A percentile compares a stretch with the other conserved stretches of the same genome.
Evolutionary conservation across 345 rosid genomes (phyloP).

Genomic region (Viola odorata): DNA sequence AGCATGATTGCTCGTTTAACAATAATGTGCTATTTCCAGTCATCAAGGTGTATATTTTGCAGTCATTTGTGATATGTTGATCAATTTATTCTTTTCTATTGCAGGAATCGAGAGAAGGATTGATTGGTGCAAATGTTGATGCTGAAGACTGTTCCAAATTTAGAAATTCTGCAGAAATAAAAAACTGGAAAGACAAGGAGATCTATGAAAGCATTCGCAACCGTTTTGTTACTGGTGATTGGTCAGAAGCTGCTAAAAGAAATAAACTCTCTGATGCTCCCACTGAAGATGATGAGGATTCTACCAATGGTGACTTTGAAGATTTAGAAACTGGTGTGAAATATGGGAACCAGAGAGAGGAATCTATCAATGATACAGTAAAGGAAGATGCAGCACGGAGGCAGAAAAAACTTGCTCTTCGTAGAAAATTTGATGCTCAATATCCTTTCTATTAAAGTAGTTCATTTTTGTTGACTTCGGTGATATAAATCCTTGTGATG

Average conservation of each 20-base stretch:
- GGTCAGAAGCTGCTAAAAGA: slow-evolving; percentile 72
- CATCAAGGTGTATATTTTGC: too few relatives aligned
- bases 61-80: too few relatives aligned
- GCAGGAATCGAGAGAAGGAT: slow-evolving; percentile 51
- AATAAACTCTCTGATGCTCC: slow-evolving; percentile 33
- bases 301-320: slow-evolving; percentile 74
- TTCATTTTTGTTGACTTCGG: neutral
- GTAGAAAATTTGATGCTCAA: slow-evolving; percentile 73
- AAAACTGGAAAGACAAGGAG: slow-evolving; percentile 66
- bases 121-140: slow-evolving; percentile 34
- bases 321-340: slow-evolving; percentile 84
- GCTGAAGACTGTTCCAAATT: slow-evolving; percentile 76
- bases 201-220: slow-evolving; percentile 65
- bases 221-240: slow-evolving; percentile 85
- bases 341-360: slow-evolving; percentile 30
- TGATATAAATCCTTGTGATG: too few relatives aligned
- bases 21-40: neutral
- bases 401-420: slow-evolving; percentile 72
- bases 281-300: slow-evolving; percentile 39
- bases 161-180: slow-evolving; percentile 34
- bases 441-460: slow-evolving; percentile 53
- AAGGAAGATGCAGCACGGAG: slow-evolving; percentile 64
- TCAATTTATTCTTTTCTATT: slow-evolving; percentile 13
- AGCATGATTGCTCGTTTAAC: neutral
- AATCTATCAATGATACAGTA: slow-evolving; percentile 22